Evolutionary conservation across 306 rosid genomes (phyloP), one percentile per base, ranked within the genome.

Genomic region (Heteromeles arbutifolia): DNA sequence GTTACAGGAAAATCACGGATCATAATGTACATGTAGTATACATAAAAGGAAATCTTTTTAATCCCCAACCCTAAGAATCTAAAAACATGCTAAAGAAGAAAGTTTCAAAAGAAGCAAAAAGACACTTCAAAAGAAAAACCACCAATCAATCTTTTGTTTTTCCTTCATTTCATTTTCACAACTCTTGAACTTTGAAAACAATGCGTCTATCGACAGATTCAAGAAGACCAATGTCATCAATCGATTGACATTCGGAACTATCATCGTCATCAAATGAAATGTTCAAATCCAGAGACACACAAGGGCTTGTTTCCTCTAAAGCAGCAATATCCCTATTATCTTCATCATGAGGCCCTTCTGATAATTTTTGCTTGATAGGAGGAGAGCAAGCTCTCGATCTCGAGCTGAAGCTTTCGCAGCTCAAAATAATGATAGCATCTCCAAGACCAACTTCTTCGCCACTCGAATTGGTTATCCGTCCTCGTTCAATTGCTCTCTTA

Each of bases 341-440:
- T 19, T 80, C 73, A 28, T 78, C 86, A 31, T 74, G 79, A 45
- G 59, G 64, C 34, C 54, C 76, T 26, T 67, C 70, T 14, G 44
- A 80, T 18, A 81, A 61, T 79, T 80, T 85, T 57, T 84, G 90
- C 77, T 78, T 86, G 2, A 64, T 6, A 7, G 80, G 77, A 34
- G 98, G 98, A 77, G 98, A 95, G 75, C 92, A 90, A 62, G 88
- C 92, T 76, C 97, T 89, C 72, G 97, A 95, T 53, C 97, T 90
- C 19, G 96, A 88, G 74, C 91, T 90, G 69, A 92, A 88, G 77
- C 86, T 89, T 66, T 96, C 96, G 13, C 93, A 86, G 81, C 97
- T 88, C 43, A 96, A 76, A 83, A 96, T 85, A 65, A 96, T 78
- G 57, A 96, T 96, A 34, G 98, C 91, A 45, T 96, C 98, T 64